phyloP scores from a whole-genome alignment of 2,329 filamentous ascomycete species.

The Nannizziopsis barbatae region DNA sequence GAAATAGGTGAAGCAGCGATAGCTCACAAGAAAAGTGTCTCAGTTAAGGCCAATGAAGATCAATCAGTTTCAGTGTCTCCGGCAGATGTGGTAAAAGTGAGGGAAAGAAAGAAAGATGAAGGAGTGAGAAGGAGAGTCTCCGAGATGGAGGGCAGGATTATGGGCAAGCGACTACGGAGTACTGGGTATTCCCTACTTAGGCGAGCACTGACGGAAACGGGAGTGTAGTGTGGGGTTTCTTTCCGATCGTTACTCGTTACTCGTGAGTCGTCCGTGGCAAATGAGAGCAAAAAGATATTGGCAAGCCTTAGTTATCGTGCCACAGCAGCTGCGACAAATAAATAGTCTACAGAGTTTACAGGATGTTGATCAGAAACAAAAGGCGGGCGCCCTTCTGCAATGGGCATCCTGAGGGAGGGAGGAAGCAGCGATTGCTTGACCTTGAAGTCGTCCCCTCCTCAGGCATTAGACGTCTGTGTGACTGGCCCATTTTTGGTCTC shows the following conservation, averaged over 20 bases:
- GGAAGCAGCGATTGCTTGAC: no score
- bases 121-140: neutral
- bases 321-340: neutral
- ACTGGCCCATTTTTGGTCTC: neutral
- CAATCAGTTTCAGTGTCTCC: constrained; percentile 9
- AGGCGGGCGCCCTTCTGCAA: no score
- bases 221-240: constrained; percentile 4
- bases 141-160: neutral
- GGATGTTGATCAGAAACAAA: no score
- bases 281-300: neutral
- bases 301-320: constrained; percentile 1
- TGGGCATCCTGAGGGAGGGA: no score
- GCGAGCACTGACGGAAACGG: neutral
- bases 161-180: neutral
- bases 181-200: neutral
- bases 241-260: constrained; percentile 1
- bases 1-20: neutral
- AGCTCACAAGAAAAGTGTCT: neutral
- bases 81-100: constrained; percentile 8
- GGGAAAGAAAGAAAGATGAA: constrained; percentile 10
- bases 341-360: no score
- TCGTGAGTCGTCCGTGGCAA: constrained; percentile 5
- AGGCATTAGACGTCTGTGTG: neutral
- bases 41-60: neutral
- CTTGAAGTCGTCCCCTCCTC: no score